Evolutionary conservation across 192 early-diverging fungal genomes (phyloP), one percentile per base, ranked within the genome.

Genomic region (Entomortierella lignicola): DNA sequence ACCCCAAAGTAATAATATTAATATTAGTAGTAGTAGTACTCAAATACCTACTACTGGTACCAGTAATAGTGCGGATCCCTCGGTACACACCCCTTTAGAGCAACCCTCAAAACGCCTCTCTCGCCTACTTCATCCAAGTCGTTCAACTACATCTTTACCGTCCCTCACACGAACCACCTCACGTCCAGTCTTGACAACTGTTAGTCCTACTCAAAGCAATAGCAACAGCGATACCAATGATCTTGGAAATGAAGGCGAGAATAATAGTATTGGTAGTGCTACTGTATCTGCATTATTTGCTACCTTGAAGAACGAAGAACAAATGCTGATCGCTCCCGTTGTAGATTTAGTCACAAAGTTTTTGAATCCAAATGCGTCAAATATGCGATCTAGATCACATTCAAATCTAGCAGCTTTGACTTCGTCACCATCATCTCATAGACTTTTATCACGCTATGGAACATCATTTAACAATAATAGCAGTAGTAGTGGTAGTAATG

Each of bases 71-170:
- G n/a, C n/a, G n/a, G n/a, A n/a, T n/a, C n/a, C n/a, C n/a, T n/a
- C n/a, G n/a, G n/a, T n/a, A n/a, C n/a, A n/a, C n/a, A n/a, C n/a
- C n/a, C n/a, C n/a, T n/a, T n/a, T n/a, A n/a, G n/a, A 23, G 18
- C 61, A 53, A 47, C 71, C 39, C n/a, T 64, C 75, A 21, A 48
- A 65, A 29, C 75, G 75, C 13, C 55, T 79, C 31, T 50, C 50
- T 30, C 62, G 48, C 10, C 62, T 79, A 4, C 63, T 79, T 4
- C 44, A 66, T n/a, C 67, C 66, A 31, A 79, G 44, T n/a, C 44
- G 26, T n/a, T 65, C 75, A 4, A 61, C 41, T 23, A 50, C 66
- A 18, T 70, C 75, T 2, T 23, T 79, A 17, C 66, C 75, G 0
- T 58, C 67, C 0, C 55, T 79, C 27, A 60, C 75, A 39, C 37